A percentile compares a stretch with the other conserved stretches of the same genome.
Evolutionary conservation across 495 filamentous ascomycete genomes (phyloP).

Genomic region (Aspergillus hancockii): DNA sequence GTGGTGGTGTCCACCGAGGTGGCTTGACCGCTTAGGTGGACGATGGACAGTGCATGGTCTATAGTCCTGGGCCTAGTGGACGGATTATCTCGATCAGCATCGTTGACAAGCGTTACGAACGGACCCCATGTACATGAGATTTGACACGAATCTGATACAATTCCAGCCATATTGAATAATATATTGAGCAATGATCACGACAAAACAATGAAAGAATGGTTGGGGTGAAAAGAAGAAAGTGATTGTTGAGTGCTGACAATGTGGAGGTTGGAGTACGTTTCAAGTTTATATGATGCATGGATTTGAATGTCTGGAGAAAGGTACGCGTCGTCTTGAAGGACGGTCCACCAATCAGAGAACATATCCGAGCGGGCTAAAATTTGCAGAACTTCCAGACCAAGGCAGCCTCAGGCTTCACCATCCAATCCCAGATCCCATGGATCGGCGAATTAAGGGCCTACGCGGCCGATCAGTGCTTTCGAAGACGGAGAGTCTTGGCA

Average conservation of each 20-base stretch:
- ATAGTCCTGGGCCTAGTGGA: not conserved
- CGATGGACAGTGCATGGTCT: not conserved
- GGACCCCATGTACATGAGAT: not conserved
- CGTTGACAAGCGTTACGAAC: not conserved
- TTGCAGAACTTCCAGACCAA: slow-evolving; percentile 4
- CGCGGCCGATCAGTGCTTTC: slow-evolving; percentile 25
- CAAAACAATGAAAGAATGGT: not conserved
- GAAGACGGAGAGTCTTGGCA: slow-evolving; percentile 23
- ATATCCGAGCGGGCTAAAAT: slow-evolving; percentile 3
- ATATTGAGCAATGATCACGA: not conserved
- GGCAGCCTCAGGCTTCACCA: not conserved
- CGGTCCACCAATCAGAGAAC: slow-evolving; percentile 9
- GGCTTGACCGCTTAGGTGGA: no score
- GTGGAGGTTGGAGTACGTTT: not conserved
- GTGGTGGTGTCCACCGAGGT: not conserved
- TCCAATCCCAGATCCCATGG: slow-evolving; percentile 6
- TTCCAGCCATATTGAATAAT: not conserved
- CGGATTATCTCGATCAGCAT: not conserved
- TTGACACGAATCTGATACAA: not conserved
- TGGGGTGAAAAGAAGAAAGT: not conserved
- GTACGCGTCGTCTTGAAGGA: slow-evolving; percentile 15
- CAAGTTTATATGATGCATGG: not conserved
- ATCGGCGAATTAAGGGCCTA: slow-evolving; percentile 14
- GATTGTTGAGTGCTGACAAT: not conserved
- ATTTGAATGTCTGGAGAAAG: slow-evolving; percentile 9